Evolutionary conservation across 140 eudicot genomes (phyloP).

Genomic region (Stevia rebaudiana): DNA sequence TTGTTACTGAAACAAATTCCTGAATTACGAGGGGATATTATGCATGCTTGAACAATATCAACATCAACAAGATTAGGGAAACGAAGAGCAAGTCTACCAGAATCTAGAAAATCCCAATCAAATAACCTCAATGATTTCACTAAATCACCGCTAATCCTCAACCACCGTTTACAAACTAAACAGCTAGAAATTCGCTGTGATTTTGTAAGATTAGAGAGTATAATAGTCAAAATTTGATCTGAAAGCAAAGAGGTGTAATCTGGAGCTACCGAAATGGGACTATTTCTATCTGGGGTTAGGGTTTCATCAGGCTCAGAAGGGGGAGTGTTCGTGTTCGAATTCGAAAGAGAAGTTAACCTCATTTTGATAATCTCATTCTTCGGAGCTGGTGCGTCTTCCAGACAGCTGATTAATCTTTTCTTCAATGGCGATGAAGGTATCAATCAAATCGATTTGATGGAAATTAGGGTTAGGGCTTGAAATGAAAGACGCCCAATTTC

Average conservation of each 20-base stretch:
- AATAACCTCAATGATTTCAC: constrained; percentile 40
- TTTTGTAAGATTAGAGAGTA: constrained; percentile 50
- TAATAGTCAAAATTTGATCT: constrained; percentile 41
- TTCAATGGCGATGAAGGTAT: constrained; percentile 27
- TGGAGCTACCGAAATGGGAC: constrained; percentile 16
- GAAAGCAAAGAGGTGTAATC: constrained; percentile 50
- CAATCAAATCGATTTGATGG: constrained; percentile 12
- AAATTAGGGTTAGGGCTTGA: constrained; percentile 35
- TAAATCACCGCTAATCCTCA: constrained; percentile 46
- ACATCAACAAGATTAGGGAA: constrained; percentile 68
- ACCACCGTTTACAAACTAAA: constrained; percentile 78
- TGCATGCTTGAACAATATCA: constrained; percentile 59
- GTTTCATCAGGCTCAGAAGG: constrained; percentile 49
- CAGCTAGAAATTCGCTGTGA: constrained; percentile 38
- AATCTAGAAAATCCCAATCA: constrained; percentile 90
- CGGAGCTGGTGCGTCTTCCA: constrained; percentile 30
- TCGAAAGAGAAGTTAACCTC: constrained; percentile 40
- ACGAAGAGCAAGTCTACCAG: constrained; percentile 61
- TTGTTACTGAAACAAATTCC: constrained; percentile 67
- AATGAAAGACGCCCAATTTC: neutral
- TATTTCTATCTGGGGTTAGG: constrained; percentile 32
- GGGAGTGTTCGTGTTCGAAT: constrained; percentile 42
- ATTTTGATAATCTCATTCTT: constrained; percentile 36
- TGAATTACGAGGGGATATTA: constrained; percentile 42
- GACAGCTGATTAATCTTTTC: constrained; percentile 30